Evolutionary conservation across 257 asterid species (phyloP), one percentile per base, ranked within the genome.

Genomic region (Solanum gracilifrons): DNA sequence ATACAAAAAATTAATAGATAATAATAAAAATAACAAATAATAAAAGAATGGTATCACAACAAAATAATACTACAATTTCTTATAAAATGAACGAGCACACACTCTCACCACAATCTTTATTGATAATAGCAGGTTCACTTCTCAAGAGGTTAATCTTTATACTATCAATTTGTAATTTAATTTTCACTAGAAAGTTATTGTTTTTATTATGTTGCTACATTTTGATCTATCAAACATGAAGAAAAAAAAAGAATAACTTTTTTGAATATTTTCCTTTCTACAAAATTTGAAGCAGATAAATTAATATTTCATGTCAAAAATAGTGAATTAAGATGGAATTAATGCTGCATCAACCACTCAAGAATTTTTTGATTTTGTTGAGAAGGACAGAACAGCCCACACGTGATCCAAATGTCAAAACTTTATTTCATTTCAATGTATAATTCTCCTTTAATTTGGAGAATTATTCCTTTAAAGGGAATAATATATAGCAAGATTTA

Each of bases 321-420:
- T 62, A 23, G 0, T 4, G 3, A 4, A 62, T 23, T 60, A 23
- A 23, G 3, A 60, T 60, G 5, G 3, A 60, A 23, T 23, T 9
- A 60, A 60, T 60, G 12, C 5, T 13, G 9, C 20, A 66, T 66
- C 74, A 2, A 5, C 20, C 33, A 13, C 35, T 0, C 16, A 0
- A 68, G 16, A 68, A 60, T 75, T 87, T 87, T 32, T 13, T 36
- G 69, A 46, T 88, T 32, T 83, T 41, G 16, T 43, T 79, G 71
- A 33, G 32, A 51, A 68, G 13, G 75, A 71, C 43, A 82, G 74
- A 21, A 13, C 16, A 29, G 12, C 37, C 37, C 62, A 51, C 62
- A 69, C 73, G 80, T 80, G 85, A 86, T 51, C 73, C n/a, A 80
- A 73, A 37, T 82, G 87, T 58, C 36, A 84, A 66, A 86, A 80